These are phyloP conservation scores for Psilocybe cyanescens DNA, from an alignment of 768 basidiomycete species.

Conservation along the genomic window DNA sequence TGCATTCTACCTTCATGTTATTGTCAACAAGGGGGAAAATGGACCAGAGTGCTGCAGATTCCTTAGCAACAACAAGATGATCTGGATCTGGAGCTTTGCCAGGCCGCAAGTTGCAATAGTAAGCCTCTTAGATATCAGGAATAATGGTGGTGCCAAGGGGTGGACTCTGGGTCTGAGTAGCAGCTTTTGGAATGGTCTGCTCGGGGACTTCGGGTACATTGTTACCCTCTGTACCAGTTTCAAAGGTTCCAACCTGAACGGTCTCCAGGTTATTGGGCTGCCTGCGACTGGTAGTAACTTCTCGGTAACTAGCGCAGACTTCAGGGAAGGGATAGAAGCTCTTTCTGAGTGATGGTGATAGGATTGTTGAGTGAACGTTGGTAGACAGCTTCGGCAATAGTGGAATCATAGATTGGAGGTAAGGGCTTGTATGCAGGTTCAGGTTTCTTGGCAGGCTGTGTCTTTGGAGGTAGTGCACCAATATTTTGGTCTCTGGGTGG, in stretches of 20 bases:
- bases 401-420: constrained; percentile 22
- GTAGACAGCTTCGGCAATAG: constrained; percentile 16
- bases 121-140: constrained; percentile 4
- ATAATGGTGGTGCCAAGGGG: constrained; percentile 2
- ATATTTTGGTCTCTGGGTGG: constrained; percentile 17
- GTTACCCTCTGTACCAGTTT: no score
- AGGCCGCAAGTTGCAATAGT: constrained; percentile 14
- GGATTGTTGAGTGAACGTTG: constrained; percentile 15
- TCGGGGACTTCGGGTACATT: no score
- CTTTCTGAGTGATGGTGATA: constrained; percentile 20
- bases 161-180: constrained; percentile 7
- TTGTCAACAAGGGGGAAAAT: constrained; percentile 24
- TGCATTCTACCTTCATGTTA: constrained; percentile 20
- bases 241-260: no score
- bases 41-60: constrained; percentile 23
- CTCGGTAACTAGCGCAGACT: constrained; percentile 15
- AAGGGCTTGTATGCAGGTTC: constrained; percentile 21
- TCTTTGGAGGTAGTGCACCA: constrained; percentile 9
- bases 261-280: background rate
- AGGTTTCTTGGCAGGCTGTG: constrained; percentile 7
- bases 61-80: constrained; percentile 23
- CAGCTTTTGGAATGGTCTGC: background rate
- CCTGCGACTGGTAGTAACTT: constrained; percentile 19
- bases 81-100: constrained; percentile 11
- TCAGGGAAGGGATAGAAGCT: constrained; percentile 25